Evolutionary conservation across 2,329 filamentous ascomycete species (phyloP).

Genomic region (Pestalotiopsis sp.): DNA sequence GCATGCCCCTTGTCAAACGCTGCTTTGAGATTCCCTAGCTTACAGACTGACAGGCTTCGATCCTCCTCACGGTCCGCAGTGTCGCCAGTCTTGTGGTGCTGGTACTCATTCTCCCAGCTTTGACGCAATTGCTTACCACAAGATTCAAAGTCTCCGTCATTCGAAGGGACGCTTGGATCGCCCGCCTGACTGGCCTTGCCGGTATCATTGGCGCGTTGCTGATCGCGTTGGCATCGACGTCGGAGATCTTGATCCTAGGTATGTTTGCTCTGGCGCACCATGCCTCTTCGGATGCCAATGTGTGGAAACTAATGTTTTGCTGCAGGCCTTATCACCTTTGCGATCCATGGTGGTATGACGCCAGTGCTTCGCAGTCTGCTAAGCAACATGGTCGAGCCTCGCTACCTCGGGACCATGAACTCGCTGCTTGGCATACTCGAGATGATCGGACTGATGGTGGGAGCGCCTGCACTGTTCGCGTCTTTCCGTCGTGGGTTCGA

Average conservation of each 20-base stretch:
- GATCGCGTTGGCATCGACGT: slow-evolving; percentile 35
- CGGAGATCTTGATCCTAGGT: slow-evolving; percentile 31
- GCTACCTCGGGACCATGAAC: slow-evolving; percentile 55
- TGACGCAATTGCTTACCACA: slow-evolving; percentile 33
- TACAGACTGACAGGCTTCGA: slow-evolving; percentile 36
- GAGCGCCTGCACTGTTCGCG: slow-evolving; percentile 45
- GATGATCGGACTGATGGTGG: slow-evolving; percentile 45
- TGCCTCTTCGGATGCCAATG: too few relatives aligned
- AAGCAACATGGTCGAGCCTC: slow-evolving; percentile 52
- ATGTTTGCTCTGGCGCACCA: neutral
- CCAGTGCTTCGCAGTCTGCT: slow-evolving; percentile 48
- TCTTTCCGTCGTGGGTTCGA: slow-evolving; percentile 46
- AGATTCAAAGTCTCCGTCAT: slow-evolving; percentile 30
- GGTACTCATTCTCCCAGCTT: slow-evolving; percentile 36
- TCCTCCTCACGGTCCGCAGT: slow-evolving; percentile 39
- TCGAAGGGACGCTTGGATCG: slow-evolving; percentile 40
- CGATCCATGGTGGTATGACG: slow-evolving; percentile 44
- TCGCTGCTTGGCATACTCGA: slow-evolving; percentile 52
- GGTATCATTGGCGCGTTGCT: slow-evolving; percentile 35
- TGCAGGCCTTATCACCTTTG: slow-evolving; percentile 43
- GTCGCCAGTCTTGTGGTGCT: slow-evolving; percentile 38
- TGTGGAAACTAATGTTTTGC: neutral
- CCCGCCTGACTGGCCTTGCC: slow-evolving; percentile 33
- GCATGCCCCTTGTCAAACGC: slow-evolving; percentile 22
- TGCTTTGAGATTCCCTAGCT: slow-evolving; percentile 21